phyloP scores from a whole-genome alignment of 129 eudicot species.

The Silybum marianum region DNA sequence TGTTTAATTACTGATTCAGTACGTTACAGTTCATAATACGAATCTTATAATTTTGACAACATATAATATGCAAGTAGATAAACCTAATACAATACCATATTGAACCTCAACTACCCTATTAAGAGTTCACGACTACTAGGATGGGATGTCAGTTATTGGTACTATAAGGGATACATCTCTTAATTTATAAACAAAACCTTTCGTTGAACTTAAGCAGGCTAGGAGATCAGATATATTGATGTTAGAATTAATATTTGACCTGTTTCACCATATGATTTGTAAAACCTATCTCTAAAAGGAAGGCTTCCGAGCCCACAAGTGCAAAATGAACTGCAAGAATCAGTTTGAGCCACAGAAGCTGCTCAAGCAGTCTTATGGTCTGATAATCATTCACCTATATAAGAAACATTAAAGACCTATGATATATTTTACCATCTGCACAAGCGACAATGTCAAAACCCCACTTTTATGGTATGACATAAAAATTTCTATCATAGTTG shows the following conservation, averaged over 20 bases:
- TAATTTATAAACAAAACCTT: neutral
- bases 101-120: slow-evolving; percentile 9
- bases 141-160: slow-evolving; percentile 3
- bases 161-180: neutral
- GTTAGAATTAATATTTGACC: neutral
- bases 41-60: slow-evolving; percentile 19
- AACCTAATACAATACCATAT: slow-evolving; percentile 10
- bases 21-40: neutral
- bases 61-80: neutral
- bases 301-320: slow-evolving; percentile 7
- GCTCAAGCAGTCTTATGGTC: neutral
- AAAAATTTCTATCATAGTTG: neutral
- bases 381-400: neutral
- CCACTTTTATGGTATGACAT: slow-evolving; percentile 1
- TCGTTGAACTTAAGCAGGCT: neutral
- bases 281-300: slow-evolving; percentile 7
- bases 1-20: slow-evolving; percentile 6
- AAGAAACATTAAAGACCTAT: neutral
- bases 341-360: slow-evolving; percentile 1
- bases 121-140: neutral
- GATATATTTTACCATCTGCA: neutral
- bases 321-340: neutral
- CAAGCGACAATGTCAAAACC: neutral
- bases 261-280: neutral
- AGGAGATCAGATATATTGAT: neutral